These are phyloP conservation scores for Paracorniculantispora psalliotae DNA, from an alignment of 2,329 filamentous ascomycete species.

Conservation along the genomic window DNA sequence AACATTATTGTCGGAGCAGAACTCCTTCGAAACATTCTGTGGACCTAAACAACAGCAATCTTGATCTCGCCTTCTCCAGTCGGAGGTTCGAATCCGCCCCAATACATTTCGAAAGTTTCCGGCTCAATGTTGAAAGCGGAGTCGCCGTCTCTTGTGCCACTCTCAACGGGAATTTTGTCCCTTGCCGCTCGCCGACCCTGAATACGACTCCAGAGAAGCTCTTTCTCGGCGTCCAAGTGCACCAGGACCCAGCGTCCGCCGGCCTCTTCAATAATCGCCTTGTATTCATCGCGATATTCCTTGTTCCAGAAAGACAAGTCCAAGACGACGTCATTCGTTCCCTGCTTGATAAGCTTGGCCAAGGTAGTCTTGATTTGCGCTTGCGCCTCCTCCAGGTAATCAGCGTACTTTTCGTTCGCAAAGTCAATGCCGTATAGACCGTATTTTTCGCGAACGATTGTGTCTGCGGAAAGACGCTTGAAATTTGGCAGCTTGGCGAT, in stretches of 20 bases:
- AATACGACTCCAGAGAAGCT: constrained; percentile 28
- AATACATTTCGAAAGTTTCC: constrained; percentile 13
- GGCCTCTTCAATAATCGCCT: constrained; percentile 20
- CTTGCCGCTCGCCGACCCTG: constrained; percentile 20
- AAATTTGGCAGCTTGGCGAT: constrained; percentile 2
- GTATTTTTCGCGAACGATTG: background rate
- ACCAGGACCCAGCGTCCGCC: constrained; percentile 28
- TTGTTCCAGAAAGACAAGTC: constrained; percentile 29
- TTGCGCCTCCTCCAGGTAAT: constrained; percentile 7
- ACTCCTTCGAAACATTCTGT: too few relatives aligned
- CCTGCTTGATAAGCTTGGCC: constrained; percentile 14
- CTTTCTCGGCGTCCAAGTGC: constrained; percentile 22
- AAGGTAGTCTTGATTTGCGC: constrained; percentile 12
- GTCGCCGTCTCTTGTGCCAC: constrained; percentile 9
- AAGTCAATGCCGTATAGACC: constrained; percentile 13
- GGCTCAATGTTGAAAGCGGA: constrained; percentile 11
- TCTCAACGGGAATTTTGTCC: background rate
- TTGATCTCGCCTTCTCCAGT: constrained; percentile 9
- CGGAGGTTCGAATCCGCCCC: constrained; percentile 4
- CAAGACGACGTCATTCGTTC: constrained; percentile 23
- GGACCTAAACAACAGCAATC: background rate
- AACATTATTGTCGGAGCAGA: too few relatives aligned
- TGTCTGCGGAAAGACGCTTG: constrained; percentile 9
- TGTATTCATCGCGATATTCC: constrained; percentile 27
- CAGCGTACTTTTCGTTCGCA: constrained; percentile 3